phyloP scores from a whole-genome alignment of 2,329 filamentous ascomycete genomes.

The Colletotrichum eremochloae region DNA sequence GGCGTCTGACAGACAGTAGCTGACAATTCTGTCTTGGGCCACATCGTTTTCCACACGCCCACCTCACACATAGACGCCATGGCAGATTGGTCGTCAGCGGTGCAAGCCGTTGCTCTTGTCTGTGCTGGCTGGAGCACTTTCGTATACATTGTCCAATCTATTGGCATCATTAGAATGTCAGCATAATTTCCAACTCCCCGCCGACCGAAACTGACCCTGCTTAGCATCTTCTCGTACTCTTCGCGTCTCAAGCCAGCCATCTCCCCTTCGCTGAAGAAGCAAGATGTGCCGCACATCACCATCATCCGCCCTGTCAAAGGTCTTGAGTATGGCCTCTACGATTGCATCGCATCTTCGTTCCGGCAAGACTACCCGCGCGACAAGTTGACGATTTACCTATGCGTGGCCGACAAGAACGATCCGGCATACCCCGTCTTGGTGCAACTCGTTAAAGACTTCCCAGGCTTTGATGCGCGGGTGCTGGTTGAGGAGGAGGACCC shows the following conservation, averaged over 20 bases:
- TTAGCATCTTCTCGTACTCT: slow-evolving; percentile 67
- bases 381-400: slow-evolving; percentile 85
- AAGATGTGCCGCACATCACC: slow-evolving; percentile 83
- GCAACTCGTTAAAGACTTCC: slow-evolving; percentile 79
- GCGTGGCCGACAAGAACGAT: slow-evolving; percentile 80
- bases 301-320: slow-evolving; percentile 95
- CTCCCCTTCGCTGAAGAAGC: slow-evolving; percentile 62
- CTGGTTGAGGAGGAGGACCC: slow-evolving; percentile 88
- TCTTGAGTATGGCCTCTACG: slow-evolving; percentile 89
- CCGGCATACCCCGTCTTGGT: slow-evolving; percentile 82
- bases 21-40: slow-evolving; percentile 47
- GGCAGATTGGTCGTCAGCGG: slow-evolving; percentile 43
- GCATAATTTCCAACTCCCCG: slow-evolving; percentile 38
- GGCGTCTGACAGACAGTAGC: slow-evolving; percentile 6
- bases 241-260: slow-evolving; percentile 61
- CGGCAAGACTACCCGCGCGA: slow-evolving; percentile 82
- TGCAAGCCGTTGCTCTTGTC: slow-evolving; percentile 59
- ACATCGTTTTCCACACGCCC: slow-evolving; percentile 10
- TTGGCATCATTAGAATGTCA: slow-evolving; percentile 71
- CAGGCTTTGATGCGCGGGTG: slow-evolving; percentile 77
- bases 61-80: slow-evolving; percentile 19
- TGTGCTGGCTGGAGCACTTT: slow-evolving; percentile 67
- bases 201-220: neutral
- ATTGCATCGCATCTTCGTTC: slow-evolving; percentile 90
- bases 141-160: slow-evolving; percentile 66